phyloP scores from a whole-genome alignment of 805 yeast genomes.

The Starmera dryadoides region DNA sequence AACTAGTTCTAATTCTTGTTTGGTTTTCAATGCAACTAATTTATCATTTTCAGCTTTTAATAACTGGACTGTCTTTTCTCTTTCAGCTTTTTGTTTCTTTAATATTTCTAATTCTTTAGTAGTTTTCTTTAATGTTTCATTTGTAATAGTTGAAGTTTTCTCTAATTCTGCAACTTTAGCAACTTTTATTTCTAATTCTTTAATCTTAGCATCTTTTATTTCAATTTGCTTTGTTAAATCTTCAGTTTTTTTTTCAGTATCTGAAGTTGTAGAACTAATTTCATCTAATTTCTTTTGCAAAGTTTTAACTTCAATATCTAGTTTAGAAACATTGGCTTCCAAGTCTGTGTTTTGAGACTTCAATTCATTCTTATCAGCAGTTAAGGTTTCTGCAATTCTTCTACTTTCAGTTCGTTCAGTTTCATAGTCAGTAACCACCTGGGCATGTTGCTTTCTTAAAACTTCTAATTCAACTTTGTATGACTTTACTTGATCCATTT shows the following conservation, averaged over 20 bases:
- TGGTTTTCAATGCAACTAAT: constrained; percentile 15
- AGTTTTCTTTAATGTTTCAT: background rate
- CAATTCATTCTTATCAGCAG: constrained; percentile 14
- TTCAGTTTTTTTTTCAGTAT: background rate
- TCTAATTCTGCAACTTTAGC: background rate
- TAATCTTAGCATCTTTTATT: background rate
- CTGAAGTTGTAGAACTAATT: background rate
- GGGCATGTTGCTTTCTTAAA: constrained; percentile 28
- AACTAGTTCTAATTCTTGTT: constrained; percentile 9
- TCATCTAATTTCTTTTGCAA: background rate
- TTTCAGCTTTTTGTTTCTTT: constrained; percentile 11
- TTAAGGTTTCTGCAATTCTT: constrained; percentile 8
- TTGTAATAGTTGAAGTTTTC: background rate
- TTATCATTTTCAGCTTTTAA: constrained; percentile 14
- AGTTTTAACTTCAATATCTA: constrained; percentile 1
- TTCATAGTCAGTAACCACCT: constrained; percentile 21
- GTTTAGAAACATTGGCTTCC: constrained; percentile 4
- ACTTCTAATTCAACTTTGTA: constrained; percentile 19
- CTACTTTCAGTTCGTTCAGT: constrained; percentile 11
- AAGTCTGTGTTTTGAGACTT: constrained; percentile 5
- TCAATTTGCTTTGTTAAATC: background rate
- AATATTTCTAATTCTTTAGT: constrained; percentile 4
- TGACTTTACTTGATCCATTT: constrained; percentile 9
- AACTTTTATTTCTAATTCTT: background rate
- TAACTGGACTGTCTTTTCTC: constrained; percentile 13